These are phyloP conservation scores for Hirsutella rhossiliensis DNA, from an alignment of 2,329 filamentous ascomycete genomes.

Conservation along the genomic window DNA sequence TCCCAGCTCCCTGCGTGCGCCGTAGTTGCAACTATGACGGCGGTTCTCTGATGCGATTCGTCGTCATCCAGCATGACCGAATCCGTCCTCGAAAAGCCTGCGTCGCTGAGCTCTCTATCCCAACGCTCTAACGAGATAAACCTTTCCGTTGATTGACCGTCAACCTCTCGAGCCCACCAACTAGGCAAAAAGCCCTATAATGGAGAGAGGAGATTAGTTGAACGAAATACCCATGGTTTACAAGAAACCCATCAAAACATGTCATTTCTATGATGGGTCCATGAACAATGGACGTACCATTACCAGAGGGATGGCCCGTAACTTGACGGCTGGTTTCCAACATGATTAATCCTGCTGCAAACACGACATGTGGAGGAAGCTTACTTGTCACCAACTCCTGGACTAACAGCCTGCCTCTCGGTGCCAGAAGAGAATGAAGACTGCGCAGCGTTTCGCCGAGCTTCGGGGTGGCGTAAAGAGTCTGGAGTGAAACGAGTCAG, in stretches of 20 bases:
- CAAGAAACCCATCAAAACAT: background rate
- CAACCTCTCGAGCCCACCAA: conserved; percentile 23
- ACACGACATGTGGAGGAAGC: background rate
- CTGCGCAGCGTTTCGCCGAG: background rate
- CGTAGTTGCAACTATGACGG: background rate
- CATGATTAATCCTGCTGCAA: background rate
- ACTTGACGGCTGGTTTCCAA: background rate
- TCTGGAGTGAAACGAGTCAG: background rate
- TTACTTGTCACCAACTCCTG: background rate
- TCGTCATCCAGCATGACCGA: conserved; percentile 1
- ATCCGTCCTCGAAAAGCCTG: conserved; percentile 10
- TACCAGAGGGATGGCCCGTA: background rate
- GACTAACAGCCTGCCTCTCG: background rate
- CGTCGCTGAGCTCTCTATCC: conserved; percentile 12
- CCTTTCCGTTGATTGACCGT: conserved; percentile 13
- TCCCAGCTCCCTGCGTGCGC: background rate
- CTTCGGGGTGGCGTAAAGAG: background rate
- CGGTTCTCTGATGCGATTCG: background rate
- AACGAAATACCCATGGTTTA: background rate
- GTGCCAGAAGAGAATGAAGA: background rate
- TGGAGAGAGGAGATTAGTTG: background rate
- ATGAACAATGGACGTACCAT: background rate
- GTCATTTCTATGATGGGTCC: too few species aligned
- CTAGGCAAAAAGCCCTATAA: conserved; percentile 12
- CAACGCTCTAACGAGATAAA: conserved; percentile 11